These are phyloP conservation scores for Leishmania amazonensis DNA, from an alignment of 208 protist genomes.

Conservation along the genomic window DNA sequence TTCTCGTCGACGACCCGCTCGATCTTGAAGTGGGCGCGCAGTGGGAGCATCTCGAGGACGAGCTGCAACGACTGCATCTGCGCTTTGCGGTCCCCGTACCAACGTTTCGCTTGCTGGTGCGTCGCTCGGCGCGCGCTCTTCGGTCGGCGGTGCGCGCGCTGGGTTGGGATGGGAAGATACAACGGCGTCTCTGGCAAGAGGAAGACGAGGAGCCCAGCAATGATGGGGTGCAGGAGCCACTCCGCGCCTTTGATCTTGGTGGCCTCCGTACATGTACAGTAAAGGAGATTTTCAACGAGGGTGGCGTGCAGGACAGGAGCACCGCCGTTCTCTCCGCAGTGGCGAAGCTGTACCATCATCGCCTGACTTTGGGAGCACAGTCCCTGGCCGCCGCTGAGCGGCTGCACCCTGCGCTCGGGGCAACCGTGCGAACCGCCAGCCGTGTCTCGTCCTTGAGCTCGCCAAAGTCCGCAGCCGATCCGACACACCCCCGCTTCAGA, in stretches of 20 bases:
- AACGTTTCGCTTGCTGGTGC: slow-evolving; percentile 15
- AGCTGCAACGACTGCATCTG: slow-evolving; percentile 23
- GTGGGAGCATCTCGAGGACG: slow-evolving; percentile 1
- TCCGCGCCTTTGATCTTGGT: background rate
- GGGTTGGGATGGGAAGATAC: slow-evolving; percentile 23
- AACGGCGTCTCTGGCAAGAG: background rate
- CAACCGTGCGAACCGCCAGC: background rate
- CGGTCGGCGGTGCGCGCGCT: slow-evolving; percentile 16
- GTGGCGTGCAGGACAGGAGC: background rate
- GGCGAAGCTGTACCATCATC: slow-evolving; percentile 10
- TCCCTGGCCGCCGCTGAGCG: background rate
- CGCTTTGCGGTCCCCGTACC: slow-evolving; percentile 23
- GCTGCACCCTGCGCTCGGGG: background rate
- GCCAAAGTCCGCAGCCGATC: slow-evolving; percentile 21
- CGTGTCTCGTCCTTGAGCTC: slow-evolving; percentile 14
- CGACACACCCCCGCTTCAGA: slow-evolving; percentile 38
- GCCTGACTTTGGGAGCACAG: background rate
- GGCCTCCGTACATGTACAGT: background rate
- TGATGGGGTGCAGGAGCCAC: background rate
- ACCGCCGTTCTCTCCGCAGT: slow-evolving; percentile 8
- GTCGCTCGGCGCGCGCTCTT: slow-evolving; percentile 16
- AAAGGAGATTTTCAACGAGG: background rate
- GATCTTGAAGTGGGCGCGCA: background rate
- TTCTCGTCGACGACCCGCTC: slow-evolving; percentile 1
- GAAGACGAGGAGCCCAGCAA: background rate